These are phyloP conservation scores for Trichomonascaceae sp. DNA, from an alignment of 1,139 yeast genomes.

Conservation along the genomic window DNA sequence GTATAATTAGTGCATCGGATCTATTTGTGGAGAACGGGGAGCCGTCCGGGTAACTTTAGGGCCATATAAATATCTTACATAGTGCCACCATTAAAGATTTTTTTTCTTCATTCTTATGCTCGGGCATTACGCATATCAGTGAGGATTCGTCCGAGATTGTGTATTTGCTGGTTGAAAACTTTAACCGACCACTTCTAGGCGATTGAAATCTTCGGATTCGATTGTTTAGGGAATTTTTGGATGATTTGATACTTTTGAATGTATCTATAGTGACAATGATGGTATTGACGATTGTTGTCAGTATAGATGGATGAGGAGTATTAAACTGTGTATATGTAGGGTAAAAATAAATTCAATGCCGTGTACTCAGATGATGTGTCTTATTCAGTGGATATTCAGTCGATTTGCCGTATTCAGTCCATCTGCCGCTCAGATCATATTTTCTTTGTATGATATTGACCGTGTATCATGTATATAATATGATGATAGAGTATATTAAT, in stretches of 20 bases:
- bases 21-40: conserved; percentile 2
- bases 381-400: no score
- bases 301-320: neutral
- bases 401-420: no score
- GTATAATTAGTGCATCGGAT: conserved; percentile 51
- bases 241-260: conserved; percentile 22
- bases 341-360: neutral
- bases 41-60: neutral
- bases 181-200: conserved; percentile 95
- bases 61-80: neutral
- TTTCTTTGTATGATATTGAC: no score
- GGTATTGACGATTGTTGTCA: neutral
- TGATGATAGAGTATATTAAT: no score
- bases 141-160: conserved; percentile 99
- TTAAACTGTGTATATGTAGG: neutral
- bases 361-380: no score
- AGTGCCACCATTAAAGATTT: neutral
- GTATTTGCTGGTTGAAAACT: conserved; percentile 99
- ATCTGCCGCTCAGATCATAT: no score
- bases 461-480: no score
- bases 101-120: conserved; percentile 78
- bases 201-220: conserved; percentile 27
- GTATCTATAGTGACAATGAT: conserved; percentile 2
- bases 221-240: conserved; percentile 74
- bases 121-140: conserved; percentile 99